Evolutionary conservation across 352 stramenopile genomes (phyloP), one percentile per base, ranked within the genome.

Genomic region (Phytophthora vignae): DNA sequence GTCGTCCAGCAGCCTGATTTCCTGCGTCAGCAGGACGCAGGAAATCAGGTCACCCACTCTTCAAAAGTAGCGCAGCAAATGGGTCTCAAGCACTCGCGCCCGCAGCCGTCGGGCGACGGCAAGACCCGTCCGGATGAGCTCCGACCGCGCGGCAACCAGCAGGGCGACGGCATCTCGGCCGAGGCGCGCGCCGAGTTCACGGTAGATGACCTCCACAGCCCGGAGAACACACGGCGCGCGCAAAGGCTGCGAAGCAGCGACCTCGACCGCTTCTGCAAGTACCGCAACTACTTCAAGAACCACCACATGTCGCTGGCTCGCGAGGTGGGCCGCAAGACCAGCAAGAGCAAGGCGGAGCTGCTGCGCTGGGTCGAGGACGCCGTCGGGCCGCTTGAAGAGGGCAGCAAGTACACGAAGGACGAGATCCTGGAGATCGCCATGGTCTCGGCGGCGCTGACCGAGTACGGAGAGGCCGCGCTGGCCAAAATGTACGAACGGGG

Each of bases 261-360:
- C 27, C 40, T 44, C 8, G 77, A 84, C 46, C 75, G 76, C 4
- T 85, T 83, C 61, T 77, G 65, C 48, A 81, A 83, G 66, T 85
- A 81, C 65, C 74, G 78, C 33, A 85, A 85, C 64, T 83, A 76
- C 53, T 85, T 85, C 55, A 85, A 85, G 49, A 85, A 85, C 54
- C 76, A 83, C 60, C 75, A 85, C 46, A 83, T 79, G 72, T 77
- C 74, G 19, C 63, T 85, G 2, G 78, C 78, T 11, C 64, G 75
- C 27, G 78, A 79, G 54, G 73, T 85, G n/a, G 66, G 73, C 17
- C 60, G 65, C 15, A 69, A 79, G 40, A 78, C 75, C 3, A 76
- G 54, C 44, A 82, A 78, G 64, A 79, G 63, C 56, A 81, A 81
- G 55, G 36, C 33, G 4, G 73, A 81, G 60, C 57, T 85, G 33